phyloP scores from a whole-genome alignment of 2,329 filamentous ascomycete species.

The Xylaria sp. region DNA sequence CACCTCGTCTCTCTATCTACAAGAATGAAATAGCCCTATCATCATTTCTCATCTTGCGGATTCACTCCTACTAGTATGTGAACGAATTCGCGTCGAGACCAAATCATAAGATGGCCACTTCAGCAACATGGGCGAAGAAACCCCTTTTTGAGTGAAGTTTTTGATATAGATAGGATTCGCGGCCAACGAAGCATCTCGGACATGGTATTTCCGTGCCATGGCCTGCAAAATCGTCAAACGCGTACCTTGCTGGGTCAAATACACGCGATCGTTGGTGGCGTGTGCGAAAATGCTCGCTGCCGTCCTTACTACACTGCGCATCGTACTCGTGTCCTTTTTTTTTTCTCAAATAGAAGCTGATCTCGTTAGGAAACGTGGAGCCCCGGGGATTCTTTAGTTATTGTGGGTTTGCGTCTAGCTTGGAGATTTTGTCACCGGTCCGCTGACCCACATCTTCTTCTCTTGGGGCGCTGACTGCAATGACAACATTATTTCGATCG shows the following conservation, averaged over 20 bases:
- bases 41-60: constrained; percentile 14
- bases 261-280: constrained; percentile 17
- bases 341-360: neutral
- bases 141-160: too few relatives aligned
- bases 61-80: neutral
- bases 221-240: neutral
- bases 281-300: neutral
- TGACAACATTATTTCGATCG: neutral
- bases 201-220: neutral
- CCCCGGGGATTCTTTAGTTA: neutral
- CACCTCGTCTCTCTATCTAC: neutral
- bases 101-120: neutral
- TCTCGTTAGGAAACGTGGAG: neutral
- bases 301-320: neutral
- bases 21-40: constrained; percentile 1
- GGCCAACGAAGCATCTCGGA: neutral
- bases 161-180: too few relatives aligned
- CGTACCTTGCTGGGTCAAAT: constrained; percentile 1
- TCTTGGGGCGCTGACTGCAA: neutral
- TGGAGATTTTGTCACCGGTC: neutral
- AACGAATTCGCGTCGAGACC: neutral
- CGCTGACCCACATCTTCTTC: constrained; percentile 6
- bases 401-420: neutral
- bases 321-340: constrained; percentile 4
- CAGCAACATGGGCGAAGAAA: too few relatives aligned